A percentile compares a stretch with the other conserved stretches of the same genome.
Evolutionary conservation across 2,329 filamentous ascomycete species (phyloP).

Genomic region (Aspergillus sp.): DNA sequence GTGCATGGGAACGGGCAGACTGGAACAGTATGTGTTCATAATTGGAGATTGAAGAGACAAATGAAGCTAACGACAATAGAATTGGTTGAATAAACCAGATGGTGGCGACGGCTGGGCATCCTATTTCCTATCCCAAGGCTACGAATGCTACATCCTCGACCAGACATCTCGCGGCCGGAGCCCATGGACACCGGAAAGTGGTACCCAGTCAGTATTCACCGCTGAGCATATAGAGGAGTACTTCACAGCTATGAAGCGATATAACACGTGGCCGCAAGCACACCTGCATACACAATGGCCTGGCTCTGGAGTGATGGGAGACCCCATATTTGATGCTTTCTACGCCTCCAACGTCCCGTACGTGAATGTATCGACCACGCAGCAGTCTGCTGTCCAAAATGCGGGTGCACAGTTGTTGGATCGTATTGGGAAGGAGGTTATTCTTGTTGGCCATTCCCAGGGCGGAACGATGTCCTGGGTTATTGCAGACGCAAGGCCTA

Average conservation of each 20-base stretch:
- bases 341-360: conserved; percentile 16
- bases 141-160: conserved; percentile 41
- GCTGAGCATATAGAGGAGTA: conserved; percentile 20
- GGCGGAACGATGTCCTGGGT: conserved; percentile 42
- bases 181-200: conserved; percentile 16
- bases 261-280: conserved; percentile 28
- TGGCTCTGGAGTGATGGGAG: conserved; percentile 26
- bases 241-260: conserved; percentile 30
- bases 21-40: conserved; percentile 18
- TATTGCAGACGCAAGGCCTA: conserved; percentile 44
- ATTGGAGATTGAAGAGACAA: no score
- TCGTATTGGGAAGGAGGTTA: conserved; percentile 14
- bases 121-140: conserved; percentile 41
- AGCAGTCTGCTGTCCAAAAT: conserved; percentile 11
- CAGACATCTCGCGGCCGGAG: conserved; percentile 33
- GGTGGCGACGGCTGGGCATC: conserved; percentile 43
- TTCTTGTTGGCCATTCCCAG: conserved; percentile 46
- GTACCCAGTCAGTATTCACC: conserved; percentile 9
- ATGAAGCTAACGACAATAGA: conserved; percentile 15
- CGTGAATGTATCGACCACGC: conserved; percentile 8
- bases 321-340: conserved; percentile 22
- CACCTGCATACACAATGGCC: conserved; percentile 36
- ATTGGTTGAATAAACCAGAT: conserved; percentile 45
- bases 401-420: conserved; percentile 18
- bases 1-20: conserved; percentile 26